Evolutionary conservation across 148 eudicot genomes (phyloP).

Genomic region (Fallopia convolvulus): DNA sequence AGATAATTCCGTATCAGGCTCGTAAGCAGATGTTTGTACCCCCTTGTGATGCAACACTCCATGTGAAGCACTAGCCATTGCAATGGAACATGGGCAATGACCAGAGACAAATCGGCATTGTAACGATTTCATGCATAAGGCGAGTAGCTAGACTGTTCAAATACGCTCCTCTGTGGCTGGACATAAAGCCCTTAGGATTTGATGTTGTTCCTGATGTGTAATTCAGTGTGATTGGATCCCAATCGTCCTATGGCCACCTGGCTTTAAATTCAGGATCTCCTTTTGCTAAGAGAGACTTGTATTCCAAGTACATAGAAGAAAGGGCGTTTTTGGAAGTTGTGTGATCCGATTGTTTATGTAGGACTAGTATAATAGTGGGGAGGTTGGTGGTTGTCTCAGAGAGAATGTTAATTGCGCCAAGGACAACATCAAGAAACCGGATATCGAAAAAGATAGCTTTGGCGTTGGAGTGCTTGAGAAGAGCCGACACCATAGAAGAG

Average conservation of each 20-base stretch:
- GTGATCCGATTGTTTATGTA: conserved; percentile 17
- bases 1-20: too few relatives aligned
- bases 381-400: conserved; percentile 25
- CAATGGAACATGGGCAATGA: conserved; percentile 79
- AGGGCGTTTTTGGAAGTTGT: not conserved
- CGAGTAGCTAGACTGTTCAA: conserved; percentile 46
- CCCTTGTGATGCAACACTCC: conserved; percentile 71
- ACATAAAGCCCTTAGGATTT: conserved; percentile 66
- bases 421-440: conserved; percentile 32
- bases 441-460: conserved; percentile 50
- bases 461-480: conserved; percentile 53
- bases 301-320: conserved; percentile 22
- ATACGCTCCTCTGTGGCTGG: conserved; percentile 70
- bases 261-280: conserved; percentile 39
- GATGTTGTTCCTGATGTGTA: conserved; percentile 84
- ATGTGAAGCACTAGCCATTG: conserved; percentile 73
- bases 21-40: conserved; percentile 62
- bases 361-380: conserved; percentile 40
- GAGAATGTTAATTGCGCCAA: conserved; percentile 42
- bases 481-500: conserved; percentile 47
- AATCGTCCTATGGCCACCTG: conserved; percentile 45
- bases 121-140: conserved; percentile 38
- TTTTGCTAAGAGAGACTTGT: conserved; percentile 35
- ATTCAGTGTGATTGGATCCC: conserved; percentile 54
- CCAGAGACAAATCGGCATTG: conserved; percentile 56